These are phyloP conservation scores for Melaleuca alternifolia DNA, from an alignment of 345 rosid species.

Conservation along the genomic window DNA sequence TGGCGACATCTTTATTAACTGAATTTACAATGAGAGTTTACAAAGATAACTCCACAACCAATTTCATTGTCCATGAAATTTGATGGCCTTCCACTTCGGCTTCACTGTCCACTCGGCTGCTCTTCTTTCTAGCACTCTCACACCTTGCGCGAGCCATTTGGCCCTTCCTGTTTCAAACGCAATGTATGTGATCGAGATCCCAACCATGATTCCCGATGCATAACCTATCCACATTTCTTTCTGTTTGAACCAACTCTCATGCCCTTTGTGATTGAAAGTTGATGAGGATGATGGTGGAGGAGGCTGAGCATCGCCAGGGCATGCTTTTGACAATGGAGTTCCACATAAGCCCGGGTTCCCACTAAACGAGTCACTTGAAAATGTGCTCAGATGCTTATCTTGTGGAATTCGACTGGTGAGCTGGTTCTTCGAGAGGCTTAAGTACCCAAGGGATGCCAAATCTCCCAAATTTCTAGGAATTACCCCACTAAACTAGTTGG, in stretches of 20 bases:
- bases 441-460: background rate
- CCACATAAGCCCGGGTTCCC: too few species aligned
- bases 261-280: fast-evolving
- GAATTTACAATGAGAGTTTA: too few species aligned
- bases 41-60: too few species aligned
- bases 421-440: background rate
- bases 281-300: background rate
- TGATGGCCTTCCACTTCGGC: background rate
- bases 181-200: background rate
- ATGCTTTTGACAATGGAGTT: too few species aligned
- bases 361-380: too few species aligned
- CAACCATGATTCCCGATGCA: background rate
- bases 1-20: too few species aligned
- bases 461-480: background rate
- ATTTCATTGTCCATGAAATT: too few species aligned
- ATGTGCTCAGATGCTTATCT: too few species aligned
- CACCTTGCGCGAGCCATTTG: background rate
- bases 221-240: background rate
- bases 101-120: background rate
- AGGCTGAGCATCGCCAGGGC: background rate
- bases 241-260: background rate
- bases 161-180: background rate
- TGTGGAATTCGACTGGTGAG: background rate
- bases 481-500: background rate
- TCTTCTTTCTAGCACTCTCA: background rate